These are phyloP conservation scores for Fusarium beomiforme DNA, from an alignment of 2,329 filamentous ascomycete genomes.

Conservation along the genomic window DNA sequence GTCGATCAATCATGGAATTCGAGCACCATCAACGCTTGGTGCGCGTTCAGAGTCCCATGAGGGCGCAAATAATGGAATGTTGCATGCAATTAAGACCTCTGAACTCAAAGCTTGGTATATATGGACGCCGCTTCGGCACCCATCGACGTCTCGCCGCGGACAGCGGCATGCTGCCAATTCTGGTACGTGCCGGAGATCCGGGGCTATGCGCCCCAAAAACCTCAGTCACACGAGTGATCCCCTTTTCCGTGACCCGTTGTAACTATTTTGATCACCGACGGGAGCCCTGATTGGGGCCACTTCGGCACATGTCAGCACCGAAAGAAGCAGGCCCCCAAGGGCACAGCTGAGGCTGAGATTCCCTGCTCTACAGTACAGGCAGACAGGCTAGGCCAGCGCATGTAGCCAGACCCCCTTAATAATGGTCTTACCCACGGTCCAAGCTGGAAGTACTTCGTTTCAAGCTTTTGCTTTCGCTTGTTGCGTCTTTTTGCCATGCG, in stretches of 20 bases:
- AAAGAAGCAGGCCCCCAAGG: neutral
- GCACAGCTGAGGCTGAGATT: neutral
- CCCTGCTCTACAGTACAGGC: neutral
- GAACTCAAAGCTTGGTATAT: neutral
- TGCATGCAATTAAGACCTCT: neutral
- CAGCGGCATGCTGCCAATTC: neutral
- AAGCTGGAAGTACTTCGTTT: neutral
- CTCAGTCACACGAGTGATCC: neutral
- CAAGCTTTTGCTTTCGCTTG: neutral
- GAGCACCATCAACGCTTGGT: neutral
- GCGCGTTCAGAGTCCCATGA: neutral
- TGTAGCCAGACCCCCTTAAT: neutral
- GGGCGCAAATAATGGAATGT: neutral
- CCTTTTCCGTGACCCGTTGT: neutral
- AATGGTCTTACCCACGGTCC: neutral
- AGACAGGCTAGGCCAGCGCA: too few species aligned
- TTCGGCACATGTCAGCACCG: neutral
- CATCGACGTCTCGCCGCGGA: neutral
- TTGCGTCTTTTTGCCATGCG: neutral
- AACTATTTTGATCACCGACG: neutral
- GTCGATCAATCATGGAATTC: neutral
- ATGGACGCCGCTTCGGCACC: neutral
- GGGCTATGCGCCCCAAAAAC: neutral
- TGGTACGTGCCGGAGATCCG: neutral
- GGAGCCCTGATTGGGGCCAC: neutral